phyloP scores from a whole-genome alignment of 345 rosid genomes.

The Odontarrhena argentea region DNA sequence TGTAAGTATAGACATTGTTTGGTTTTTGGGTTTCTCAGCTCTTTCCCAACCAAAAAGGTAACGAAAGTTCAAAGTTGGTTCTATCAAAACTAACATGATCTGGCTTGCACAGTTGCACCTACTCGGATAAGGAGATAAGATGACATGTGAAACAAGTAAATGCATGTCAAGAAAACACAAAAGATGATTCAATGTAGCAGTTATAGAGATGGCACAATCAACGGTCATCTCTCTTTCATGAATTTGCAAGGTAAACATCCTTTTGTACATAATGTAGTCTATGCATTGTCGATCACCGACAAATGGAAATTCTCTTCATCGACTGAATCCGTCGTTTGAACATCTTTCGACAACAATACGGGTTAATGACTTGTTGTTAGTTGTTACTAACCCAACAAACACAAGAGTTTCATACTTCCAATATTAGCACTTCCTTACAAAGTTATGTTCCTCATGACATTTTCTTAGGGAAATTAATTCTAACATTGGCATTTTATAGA shows the following conservation, averaged over 20 bases:
- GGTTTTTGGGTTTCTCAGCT: conserved; percentile 4
- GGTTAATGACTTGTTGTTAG: neutral
- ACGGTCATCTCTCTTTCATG: neutral
- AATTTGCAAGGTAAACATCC: conserved; percentile 2
- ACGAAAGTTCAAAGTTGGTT: conserved; percentile 8
- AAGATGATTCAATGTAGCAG: neutral
- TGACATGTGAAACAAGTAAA: conserved; percentile 14
- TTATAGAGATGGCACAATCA: neutral
- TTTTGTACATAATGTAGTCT: neutral
- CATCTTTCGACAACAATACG: too few relatives aligned
- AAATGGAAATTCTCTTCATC: conserved; percentile 10
- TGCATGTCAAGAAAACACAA: too few relatives aligned
- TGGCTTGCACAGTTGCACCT: conserved; percentile 27
- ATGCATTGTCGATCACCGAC: conserved; percentile 33
- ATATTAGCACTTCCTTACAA: neutral
- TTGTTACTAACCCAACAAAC: conserved; percentile 16
- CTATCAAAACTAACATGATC: conserved; percentile 33
- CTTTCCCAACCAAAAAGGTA: conserved; percentile 20
- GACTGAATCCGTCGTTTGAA: neutral
- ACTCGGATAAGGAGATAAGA: conserved; percentile 33
- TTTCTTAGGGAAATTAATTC: neutral
- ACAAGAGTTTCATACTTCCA: conserved; percentile 5
- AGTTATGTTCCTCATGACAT: neutral
- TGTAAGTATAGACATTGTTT: conserved; percentile 7
- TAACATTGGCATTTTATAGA: neutral